phyloP scores from a whole-genome alignment of 768 basidiomycete species.

The Hortiboletus campestris region DNA sequence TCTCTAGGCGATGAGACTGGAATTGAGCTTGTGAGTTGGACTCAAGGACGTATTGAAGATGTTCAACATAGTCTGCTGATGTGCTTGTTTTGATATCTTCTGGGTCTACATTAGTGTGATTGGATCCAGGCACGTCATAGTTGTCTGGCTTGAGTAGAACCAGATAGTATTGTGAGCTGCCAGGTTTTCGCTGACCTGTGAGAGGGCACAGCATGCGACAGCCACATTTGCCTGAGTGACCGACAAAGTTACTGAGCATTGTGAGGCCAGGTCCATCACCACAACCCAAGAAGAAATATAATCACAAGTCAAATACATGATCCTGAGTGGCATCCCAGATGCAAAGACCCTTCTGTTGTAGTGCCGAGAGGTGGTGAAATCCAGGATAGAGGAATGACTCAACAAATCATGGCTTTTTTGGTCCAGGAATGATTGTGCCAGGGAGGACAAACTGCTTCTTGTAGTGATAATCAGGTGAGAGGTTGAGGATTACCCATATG shows the following conservation, averaged over 20 bases:
- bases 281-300: background rate
- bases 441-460: background rate
- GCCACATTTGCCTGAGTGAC: background rate
- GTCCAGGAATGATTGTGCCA: conserved; percentile 24
- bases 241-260: background rate
- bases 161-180: background rate
- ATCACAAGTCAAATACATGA: too few relatives aligned
- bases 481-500: conserved; percentile 35
- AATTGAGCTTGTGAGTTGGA: too few relatives aligned
- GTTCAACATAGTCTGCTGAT: background rate
- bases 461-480: conserved; percentile 5
- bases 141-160: background rate
- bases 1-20: background rate
- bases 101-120: background rate
- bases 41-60: background rate
- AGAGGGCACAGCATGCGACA: background rate
- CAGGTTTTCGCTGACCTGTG: background rate
- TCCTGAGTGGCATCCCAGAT: conserved; percentile 30
- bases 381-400: conserved; percentile 26
- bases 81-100: background rate
- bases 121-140: background rate
- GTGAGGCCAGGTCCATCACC: background rate
- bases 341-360: conserved; percentile 17
- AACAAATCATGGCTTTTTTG: conserved; percentile 32
- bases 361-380: conserved; percentile 11